Conservation (phyloP, 805 yeast genomes). For the Candida incommunis region DNA sequence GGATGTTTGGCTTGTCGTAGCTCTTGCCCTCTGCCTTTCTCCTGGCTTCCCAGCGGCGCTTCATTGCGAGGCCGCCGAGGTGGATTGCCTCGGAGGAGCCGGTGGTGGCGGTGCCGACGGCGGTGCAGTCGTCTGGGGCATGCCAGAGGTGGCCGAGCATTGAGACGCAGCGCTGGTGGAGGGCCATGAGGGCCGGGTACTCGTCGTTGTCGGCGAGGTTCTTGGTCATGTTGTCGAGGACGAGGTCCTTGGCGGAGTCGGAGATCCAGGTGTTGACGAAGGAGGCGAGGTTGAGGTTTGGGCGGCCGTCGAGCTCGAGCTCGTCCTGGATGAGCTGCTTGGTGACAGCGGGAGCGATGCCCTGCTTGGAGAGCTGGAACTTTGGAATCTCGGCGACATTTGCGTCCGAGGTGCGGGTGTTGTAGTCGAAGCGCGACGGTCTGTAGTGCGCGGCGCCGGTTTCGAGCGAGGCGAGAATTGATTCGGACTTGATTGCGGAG, state of each 20-base stretch:
- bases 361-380: slow-evolving; percentile 44
- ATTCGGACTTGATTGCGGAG: slow-evolving; percentile 9
- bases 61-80: slow-evolving; percentile 88
- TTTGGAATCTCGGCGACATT: slow-evolving; percentile 27
- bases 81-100: slow-evolving; percentile 91
- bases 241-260: slow-evolving; percentile 37
- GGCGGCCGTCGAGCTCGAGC: slow-evolving; percentile 69
- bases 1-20: slow-evolving; percentile 57
- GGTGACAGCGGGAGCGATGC: slow-evolving; percentile 38
- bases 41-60: slow-evolving; percentile 71
- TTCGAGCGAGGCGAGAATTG: slow-evolving; percentile 12
- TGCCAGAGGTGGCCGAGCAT: slow-evolving; percentile 74
- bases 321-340: slow-evolving; percentile 58
- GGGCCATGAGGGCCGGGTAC: slow-evolving; percentile 70
- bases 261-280: slow-evolving; percentile 70
- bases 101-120: slow-evolving; percentile 83
- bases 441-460: slow-evolving; percentile 2
- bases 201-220: slow-evolving; percentile 90
- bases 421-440: slow-evolving; percentile 2
- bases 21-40: slow-evolving; percentile 48
- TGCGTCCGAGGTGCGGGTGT: slow-evolving; percentile 1
- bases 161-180: slow-evolving; percentile 71
- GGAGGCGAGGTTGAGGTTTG: slow-evolving; percentile 73
- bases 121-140: slow-evolving; percentile 36
- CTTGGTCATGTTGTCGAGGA: slow-evolving; percentile 62